These are phyloP conservation scores for Globisporangium camurandrum DNA, from an alignment of 352 stramenopile species.

Conservation along the genomic window DNA sequence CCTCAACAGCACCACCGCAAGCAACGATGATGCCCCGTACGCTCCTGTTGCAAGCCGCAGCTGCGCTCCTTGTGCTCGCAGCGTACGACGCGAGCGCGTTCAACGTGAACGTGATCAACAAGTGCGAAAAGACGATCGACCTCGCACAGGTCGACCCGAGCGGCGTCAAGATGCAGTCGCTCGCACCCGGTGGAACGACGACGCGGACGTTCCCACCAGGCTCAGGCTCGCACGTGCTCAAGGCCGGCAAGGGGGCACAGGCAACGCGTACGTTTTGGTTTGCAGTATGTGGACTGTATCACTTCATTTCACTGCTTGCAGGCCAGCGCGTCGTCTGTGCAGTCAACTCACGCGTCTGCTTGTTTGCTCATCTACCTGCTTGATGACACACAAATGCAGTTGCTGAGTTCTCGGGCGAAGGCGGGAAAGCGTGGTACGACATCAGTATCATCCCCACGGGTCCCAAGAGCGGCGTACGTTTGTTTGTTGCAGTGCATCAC, in stretches of 20 bases:
- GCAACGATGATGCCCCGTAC: slow-evolving; percentile 5
- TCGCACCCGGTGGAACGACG: slow-evolving; percentile 26
- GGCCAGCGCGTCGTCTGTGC: not conserved
- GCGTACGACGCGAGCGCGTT: slow-evolving; percentile 9
- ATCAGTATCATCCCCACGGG: slow-evolving; percentile 77
- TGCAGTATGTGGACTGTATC: not conserved
- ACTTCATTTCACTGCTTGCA: too few relatives aligned
- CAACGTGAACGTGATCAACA: slow-evolving; percentile 53
- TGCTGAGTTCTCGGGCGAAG: slow-evolving; percentile 53
- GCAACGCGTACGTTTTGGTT: slow-evolving; percentile 37
- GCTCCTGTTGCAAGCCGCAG: slow-evolving; percentile 3
- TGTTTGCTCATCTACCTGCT: too few relatives aligned
- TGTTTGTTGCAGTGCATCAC: not conserved
- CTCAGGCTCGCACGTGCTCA: slow-evolving; percentile 39
- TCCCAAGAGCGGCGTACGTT: slow-evolving; percentile 46
- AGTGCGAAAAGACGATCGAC: slow-evolving; percentile 35
- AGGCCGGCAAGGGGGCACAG: slow-evolving; percentile 36
- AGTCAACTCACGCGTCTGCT: not conserved
- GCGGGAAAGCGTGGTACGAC: slow-evolving; percentile 49
- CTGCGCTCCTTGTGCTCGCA: slow-evolving; percentile 1
- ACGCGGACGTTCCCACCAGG: slow-evolving; percentile 20
- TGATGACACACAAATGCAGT: too few relatives aligned
- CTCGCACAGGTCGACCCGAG: slow-evolving; percentile 29
- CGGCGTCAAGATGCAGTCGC: slow-evolving; percentile 16
- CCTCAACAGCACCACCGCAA: not conserved